Evolutionary conservation across 306 rosid species (phyloP), one percentile per base, ranked within the genome.

Genomic region (Corylus avellana): DNA sequence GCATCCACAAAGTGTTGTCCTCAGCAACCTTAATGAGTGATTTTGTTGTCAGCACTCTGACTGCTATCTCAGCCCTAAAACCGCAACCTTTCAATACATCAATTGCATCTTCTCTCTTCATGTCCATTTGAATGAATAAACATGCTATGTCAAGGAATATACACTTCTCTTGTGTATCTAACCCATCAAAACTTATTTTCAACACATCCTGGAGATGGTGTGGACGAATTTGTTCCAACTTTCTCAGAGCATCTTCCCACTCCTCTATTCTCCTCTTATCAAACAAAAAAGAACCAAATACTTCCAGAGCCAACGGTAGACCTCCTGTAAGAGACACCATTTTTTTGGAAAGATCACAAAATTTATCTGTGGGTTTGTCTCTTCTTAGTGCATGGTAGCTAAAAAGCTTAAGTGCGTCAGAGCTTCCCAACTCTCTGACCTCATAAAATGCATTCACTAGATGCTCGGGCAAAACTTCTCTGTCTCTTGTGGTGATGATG

Each of bases 251-350:
- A 72, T 80, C 93, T 16, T 37, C 64, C 97, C 97, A 90, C 72
- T 83, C 88, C 79, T 61, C 75, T 35, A 55, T 46, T 51, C 68
- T 87, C 46, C 94, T 88, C 78, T 78, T 88, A 25, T 58, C 86
- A 64, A 76, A 88, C 73, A 90, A 75, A 74, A 77, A 58, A 8
- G 90, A 90, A 25, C 94, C 94, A 62, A 87, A 84, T 56, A 92
- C 91, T 87, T 92, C 93, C 42, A 92, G 22, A 50, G 97, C 94
- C 89, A 92, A 77, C 5, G 97, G 97, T 68, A 92, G 39, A 69
- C 76, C 54, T 72, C 94, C 90, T 0, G 97, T 87, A 1, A 85
- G 86, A 53, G 71, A 46, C 76, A 92, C 93, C 7, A 87, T 92
- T 73, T 88, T 10, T 59, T 82, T 1, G 12, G 90, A 88, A 17